Base-by-base conservation (phyloP, 2,329 filamentous ascomycete genomes). In the Fusarium nygamai region DNA sequence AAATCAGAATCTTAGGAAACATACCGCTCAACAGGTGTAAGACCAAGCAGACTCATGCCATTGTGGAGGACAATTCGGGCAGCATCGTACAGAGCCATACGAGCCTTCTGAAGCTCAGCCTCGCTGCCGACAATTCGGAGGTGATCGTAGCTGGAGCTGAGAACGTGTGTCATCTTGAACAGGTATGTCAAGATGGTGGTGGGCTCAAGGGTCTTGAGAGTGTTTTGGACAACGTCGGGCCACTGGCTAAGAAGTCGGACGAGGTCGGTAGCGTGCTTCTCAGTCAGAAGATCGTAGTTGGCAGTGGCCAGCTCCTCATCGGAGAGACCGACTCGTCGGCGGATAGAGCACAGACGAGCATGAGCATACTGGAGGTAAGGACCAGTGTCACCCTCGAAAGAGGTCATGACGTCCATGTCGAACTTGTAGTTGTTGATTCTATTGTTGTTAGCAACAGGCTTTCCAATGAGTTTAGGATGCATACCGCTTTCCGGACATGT, bases 401-500 rank as follows among this genome's bases (percentile, higher is more conserved):
- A 93, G 13, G 91, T 93, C 92, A 96, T 95, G 74, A 90, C 88
- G 67, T 94, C 91, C 87, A 95, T 91, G 84, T 95, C 92, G 84
- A 96, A 95, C 65, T 88, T 86, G 80, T 91, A 92, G 83, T 91
- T 90, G 82, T 90, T 90, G 81, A 90, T 88, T 78, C 90, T 83
- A 48, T 19, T 3, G 79, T 29, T 1, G 63, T 78, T 43, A 76
- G 68, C 27, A 61, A 46, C 5, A 9, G 1, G 6, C 3, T 12
- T 22, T 24, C 2, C 16, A 9, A 11, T 6, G 2, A 24, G 16
- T 38, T 27, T 10, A 11, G 34, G 10, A 53, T 46, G 76, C 88
- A 74, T 84, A 92, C 92, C 94, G 90, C 90, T 98, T 98, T 82
- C 96, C 96, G 75, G 90, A 93, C 94, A 98, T 98, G 81, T 98